Evolutionary conservation across 202 grass and related monocot species (phyloP).

Genomic region (Digitaria exilis): DNA sequence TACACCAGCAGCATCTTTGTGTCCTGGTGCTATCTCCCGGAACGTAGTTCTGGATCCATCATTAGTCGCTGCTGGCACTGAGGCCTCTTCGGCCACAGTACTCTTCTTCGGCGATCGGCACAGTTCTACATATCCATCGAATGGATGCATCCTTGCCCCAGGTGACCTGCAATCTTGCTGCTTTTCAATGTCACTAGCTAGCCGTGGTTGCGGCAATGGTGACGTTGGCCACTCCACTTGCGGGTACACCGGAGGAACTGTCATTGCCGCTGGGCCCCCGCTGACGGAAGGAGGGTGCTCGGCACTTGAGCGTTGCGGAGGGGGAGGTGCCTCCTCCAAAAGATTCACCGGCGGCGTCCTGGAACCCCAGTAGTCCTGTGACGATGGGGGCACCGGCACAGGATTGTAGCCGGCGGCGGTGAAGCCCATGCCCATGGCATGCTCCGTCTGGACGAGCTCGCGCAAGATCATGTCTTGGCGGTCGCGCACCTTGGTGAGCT

Average conservation of each 20-base stretch:
- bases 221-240: slow-evolving; percentile 30
- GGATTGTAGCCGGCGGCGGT: background rate
- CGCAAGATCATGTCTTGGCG: slow-evolving; percentile 34
- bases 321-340: slow-evolving; percentile 4
- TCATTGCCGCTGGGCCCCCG: background rate
- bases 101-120: background rate
- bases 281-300: background rate
- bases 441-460: slow-evolving; percentile 38
- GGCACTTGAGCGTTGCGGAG: background rate
- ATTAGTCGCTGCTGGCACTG: background rate
- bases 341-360: background rate
- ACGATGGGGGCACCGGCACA: background rate
- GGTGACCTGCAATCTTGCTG: background rate
- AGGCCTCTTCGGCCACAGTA: background rate
- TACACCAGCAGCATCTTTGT: background rate
- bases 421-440: slow-evolving; percentile 26
- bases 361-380: background rate
- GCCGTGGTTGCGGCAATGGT: background rate
- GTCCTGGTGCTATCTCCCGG: background rate
- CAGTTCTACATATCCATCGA: background rate
- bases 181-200: background rate
- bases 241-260: slow-evolving; percentile 16
- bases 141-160: background rate
- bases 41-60: background rate
- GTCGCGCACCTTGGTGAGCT: slow-evolving; percentile 22